Base-by-base conservation (phyloP, 345 rosid species). In the Salix arbutifolia region DNA sequence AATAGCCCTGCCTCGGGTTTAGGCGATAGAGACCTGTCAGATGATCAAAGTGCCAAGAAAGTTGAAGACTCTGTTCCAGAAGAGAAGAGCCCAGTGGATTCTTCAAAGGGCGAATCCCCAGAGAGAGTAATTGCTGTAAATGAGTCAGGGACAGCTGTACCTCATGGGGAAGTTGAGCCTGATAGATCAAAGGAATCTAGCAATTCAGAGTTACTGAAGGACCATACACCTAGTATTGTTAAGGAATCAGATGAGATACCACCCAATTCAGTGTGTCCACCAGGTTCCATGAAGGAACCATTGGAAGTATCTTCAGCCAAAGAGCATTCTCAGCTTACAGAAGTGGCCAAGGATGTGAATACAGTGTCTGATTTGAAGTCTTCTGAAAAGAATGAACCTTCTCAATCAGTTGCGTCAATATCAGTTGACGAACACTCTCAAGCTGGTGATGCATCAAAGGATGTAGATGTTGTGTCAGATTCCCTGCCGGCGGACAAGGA, bases 41-140 rank as follows among this genome's bases (percentile, higher is more conserved):
- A 79, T 78, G 78, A 71, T 75, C 79, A 69, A 25, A 73, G 69
- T 66, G 78, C 82, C 48, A 81, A 84, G 74, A 85, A 77, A 73
- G 61, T 18, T 71, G 84, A 79, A 79, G 87, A 74, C 72, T 85
- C 84, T 70, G 77, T 82, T 83, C 64, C 88, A 65, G 87, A 82
- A 79, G 90, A 87, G 79, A 89, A 79, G 74, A 79, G 66, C 78
- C 72, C 78, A 65, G 40, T 79, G 18, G 82, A 73, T 79, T 84
- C 84, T 70, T 53, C 23, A 64, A 81, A 75, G 83, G 83, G 72
- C 25, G 81, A 82, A 71, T 71, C 84, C 74, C 42, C 64, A 4
- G 82, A 53, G 73, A 85, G 85, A 21, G 71, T 58, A 76, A 73
- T 81, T 58, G 72, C 72, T 69, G 77, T 56, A 73, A 77, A 62